Evolutionary conservation across 306 rosid genomes (phyloP).

Genomic region (Cicer bijugum): DNA sequence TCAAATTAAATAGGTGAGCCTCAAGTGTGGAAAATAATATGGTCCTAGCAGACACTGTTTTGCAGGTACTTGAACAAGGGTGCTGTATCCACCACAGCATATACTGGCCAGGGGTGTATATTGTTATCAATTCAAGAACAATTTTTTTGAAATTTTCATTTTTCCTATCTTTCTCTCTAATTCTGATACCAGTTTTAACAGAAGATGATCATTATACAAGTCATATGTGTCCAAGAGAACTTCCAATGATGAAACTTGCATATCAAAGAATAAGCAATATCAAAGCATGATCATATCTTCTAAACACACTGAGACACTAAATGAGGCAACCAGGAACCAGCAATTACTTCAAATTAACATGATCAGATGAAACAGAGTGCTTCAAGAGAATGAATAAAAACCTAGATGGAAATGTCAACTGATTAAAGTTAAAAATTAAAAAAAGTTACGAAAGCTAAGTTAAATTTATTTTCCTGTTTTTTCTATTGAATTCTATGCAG

Average conservation of each 20-base stretch:
- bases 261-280: background rate
- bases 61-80: background rate
- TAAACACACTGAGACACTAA: slow-evolving; percentile 13
- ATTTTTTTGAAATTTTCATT: background rate
- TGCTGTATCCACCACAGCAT: background rate
- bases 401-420: slow-evolving; percentile 29
- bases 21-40: background rate
- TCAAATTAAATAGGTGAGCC: background rate
- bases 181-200: background rate
- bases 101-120: background rate
- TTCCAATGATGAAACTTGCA: background rate
- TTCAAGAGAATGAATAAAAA: slow-evolving; percentile 33
- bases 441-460: background rate
- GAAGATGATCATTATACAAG: background rate
- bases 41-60: slow-evolving; percentile 18
- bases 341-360: slow-evolving; percentile 33
- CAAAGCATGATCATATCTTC: background rate
- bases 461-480: background rate
- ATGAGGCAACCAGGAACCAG: slow-evolving; percentile 26
- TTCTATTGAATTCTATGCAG: slow-evolving; percentile 22
- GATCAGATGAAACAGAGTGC: slow-evolving; percentile 26
- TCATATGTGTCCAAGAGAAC: too few relatives aligned
- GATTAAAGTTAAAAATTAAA: slow-evolving; percentile 11
- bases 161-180: background rate
- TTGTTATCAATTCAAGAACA: background rate